These are phyloP conservation scores for Nigrospora osmanthi DNA, from an alignment of 2,329 filamentous ascomycete species.

Conservation along the genomic window DNA sequence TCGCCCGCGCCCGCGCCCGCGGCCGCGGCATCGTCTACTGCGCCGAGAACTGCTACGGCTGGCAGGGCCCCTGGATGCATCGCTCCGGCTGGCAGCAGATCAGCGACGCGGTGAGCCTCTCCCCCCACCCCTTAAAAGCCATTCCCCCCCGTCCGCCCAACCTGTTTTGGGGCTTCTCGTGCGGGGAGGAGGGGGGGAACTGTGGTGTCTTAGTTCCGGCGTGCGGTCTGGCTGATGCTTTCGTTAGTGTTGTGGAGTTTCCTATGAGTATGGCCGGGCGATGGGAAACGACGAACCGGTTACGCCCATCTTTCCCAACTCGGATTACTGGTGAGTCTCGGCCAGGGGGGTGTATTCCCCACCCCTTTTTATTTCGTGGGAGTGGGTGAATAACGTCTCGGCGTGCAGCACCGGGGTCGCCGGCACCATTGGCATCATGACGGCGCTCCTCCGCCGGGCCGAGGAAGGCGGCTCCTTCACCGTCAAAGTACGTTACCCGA, in stretches of 20 bases:
- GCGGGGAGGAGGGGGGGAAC: too few species aligned
- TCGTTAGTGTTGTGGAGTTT: constrained; percentile 30
- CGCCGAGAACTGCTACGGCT: constrained; percentile 46
- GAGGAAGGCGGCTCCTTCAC: constrained; percentile 29
- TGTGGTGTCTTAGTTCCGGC: not conserved
- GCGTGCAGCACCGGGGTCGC: constrained; percentile 28
- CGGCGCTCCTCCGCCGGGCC: constrained; percentile 29
- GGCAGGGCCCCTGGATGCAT: constrained; percentile 35
- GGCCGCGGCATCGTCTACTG: constrained; percentile 36
- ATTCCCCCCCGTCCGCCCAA: too few species aligned
- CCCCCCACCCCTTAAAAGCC: too few species aligned
- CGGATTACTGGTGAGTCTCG: constrained; percentile 16
- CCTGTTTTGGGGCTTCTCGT: too few species aligned
- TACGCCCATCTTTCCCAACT: constrained; percentile 21
- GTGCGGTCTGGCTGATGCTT: not conserved
- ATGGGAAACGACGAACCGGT: constrained; percentile 24
- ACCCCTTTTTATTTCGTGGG: too few species aligned
- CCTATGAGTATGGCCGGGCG: constrained; percentile 34
- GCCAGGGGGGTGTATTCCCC: not conserved
- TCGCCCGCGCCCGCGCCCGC: constrained; percentile 30
- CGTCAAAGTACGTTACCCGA: constrained; percentile 27
- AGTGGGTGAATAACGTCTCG: too few species aligned
- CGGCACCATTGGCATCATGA: constrained; percentile 30
- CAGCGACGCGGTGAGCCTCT: constrained; percentile 31
- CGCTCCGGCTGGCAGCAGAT: constrained; percentile 47